phyloP scores from a whole-genome alignment of 495 filamentous ascomycete species.

The Aspergillus wentii region DNA sequence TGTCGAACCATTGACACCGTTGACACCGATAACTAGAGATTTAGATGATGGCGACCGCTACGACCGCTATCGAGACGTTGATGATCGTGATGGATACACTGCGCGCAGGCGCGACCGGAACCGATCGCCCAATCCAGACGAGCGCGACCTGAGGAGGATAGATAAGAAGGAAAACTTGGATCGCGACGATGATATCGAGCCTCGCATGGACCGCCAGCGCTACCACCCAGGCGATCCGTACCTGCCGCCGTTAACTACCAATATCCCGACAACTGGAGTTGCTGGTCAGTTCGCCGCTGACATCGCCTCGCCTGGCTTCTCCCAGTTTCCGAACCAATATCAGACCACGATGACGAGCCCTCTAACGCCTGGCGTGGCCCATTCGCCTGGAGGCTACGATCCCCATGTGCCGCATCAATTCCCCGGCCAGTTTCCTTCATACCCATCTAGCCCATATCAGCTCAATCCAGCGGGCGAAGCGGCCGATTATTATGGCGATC shows the following conservation, averaged over 20 bases:
- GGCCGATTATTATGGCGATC: conserved; percentile 63
- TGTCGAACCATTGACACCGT: conserved; percentile 28
- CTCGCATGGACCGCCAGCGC: conserved; percentile 25
- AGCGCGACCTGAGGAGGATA: conserved; percentile 27
- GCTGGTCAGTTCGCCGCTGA: conserved; percentile 25
- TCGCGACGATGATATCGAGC: conserved; percentile 14
- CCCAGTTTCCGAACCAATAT: conserved; percentile 41
- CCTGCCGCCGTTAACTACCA: conserved; percentile 19
- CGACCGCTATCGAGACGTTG: conserved; percentile 14
- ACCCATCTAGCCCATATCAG: conserved; percentile 45
- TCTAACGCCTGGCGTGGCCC: conserved; percentile 9
- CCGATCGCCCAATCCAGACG: conserved; percentile 26
- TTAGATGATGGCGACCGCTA: background rate
- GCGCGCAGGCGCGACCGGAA: conserved; percentile 26
- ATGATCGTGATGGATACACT: conserved; percentile 28
- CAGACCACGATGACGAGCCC: conserved; percentile 18
- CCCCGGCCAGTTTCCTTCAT: conserved; percentile 50
- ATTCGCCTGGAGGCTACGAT: conserved; percentile 28
- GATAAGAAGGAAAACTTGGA: conserved; percentile 14
- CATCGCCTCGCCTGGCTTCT: conserved; percentile 37
- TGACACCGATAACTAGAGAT: conserved; percentile 3
- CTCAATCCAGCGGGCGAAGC: conserved; percentile 54
- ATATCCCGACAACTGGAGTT: conserved; percentile 17
- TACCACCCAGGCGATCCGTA: conserved; percentile 31
- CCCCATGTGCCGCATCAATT: conserved; percentile 55